Base-by-base conservation (phyloP, 306 rosid species). In the Benincasa hispida region DNA sequence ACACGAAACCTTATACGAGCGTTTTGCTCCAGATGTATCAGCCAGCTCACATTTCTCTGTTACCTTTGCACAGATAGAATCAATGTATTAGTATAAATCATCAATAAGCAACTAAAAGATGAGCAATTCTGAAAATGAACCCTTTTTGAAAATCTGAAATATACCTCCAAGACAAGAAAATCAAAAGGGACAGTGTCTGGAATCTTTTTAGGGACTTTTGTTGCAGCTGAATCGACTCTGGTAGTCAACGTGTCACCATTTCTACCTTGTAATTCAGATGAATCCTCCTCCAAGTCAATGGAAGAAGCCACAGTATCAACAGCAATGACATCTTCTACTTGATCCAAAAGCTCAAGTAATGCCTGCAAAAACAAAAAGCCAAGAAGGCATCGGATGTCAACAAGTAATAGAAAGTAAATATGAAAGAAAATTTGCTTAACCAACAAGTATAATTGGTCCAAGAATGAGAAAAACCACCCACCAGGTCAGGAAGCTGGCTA, bases 91-190 rank as follows among this genome's bases (percentile, higher is more conserved):
- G 76, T 24, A 74, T 63, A 60, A 41, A 51, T 55, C 24, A 57
- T 58, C 63, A 70, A 45, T 57, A 76, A 70, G 76, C 41, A 77
- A 58, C 72, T 68, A 53, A 75, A 28, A 28, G 74, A 57, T 69
- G 63, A 78, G 34, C 21, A 56, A 41, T 24, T 65, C 54, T 48
- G 47, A 53, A 73, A 22, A 42, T 7, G 55, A 42, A 21, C 55
- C 28, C 21, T 19, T 24, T 70, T 27, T 19, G 37, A 61, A 77
- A 8, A n/a, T 2, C 41, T 55, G 41, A 63, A 77, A 72, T 81
- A 80, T 85, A 93, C 98, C 98, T 93, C 97, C 87, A 93, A 82
- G 72, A 91, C 98, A 83, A 93, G 88, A 79, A 86, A 93, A 88
- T 32, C 82, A 78, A 63, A 32, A 77, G 82, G 68, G 68, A 78